A percentile compares a stretch with the other conserved stretches of the same genome.
These are phyloP conservation scores for Acorus gramineus DNA, from an alignment of 106 monocot species.

Conservation along the genomic window DNA sequence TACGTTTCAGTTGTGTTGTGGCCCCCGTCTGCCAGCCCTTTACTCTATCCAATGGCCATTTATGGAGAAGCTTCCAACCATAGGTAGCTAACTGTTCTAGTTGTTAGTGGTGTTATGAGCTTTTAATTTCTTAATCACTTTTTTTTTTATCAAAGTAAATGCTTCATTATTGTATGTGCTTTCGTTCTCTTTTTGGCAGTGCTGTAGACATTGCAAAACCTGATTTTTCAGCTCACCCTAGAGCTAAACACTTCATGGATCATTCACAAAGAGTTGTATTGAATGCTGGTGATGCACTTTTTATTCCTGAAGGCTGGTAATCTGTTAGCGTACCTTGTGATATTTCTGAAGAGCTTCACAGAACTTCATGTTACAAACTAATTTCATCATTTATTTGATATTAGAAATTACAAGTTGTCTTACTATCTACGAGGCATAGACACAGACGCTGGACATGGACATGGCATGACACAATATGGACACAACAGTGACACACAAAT, in stretches of 20 bases:
- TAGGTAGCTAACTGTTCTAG: slow-evolving; percentile 32
- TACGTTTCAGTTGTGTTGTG: slow-evolving; percentile 57
- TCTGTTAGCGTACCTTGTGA: background rate
- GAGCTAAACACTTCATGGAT: slow-evolving; percentile 44
- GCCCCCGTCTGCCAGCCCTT: slow-evolving; percentile 69
- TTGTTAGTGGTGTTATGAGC: background rate
- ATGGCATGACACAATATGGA: no score
- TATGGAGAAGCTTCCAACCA: slow-evolving; percentile 96
- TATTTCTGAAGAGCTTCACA: no score
- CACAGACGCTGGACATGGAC: no score
- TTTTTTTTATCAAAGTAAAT: background rate
- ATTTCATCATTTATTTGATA: no score
- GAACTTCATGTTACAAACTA: no score
- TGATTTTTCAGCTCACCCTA: slow-evolving; percentile 45
- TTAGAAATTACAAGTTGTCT: no score
- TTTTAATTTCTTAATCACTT: background rate
- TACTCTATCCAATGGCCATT: slow-evolving; percentile 81
- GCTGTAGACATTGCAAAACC: slow-evolving; percentile 56
- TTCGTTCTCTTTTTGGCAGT: slow-evolving; percentile 30
- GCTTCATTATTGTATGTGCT: slow-evolving; percentile 6
- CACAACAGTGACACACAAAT: no score
- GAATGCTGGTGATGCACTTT: slow-evolving; percentile 77
- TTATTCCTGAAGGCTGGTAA: slow-evolving; percentile 99
- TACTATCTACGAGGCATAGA: no score
- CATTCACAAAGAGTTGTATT: slow-evolving; percentile 64